Base-by-base conservation (phyloP, 2,329 filamentous ascomycete genomes). In the Microsporum audouinii region DNA sequence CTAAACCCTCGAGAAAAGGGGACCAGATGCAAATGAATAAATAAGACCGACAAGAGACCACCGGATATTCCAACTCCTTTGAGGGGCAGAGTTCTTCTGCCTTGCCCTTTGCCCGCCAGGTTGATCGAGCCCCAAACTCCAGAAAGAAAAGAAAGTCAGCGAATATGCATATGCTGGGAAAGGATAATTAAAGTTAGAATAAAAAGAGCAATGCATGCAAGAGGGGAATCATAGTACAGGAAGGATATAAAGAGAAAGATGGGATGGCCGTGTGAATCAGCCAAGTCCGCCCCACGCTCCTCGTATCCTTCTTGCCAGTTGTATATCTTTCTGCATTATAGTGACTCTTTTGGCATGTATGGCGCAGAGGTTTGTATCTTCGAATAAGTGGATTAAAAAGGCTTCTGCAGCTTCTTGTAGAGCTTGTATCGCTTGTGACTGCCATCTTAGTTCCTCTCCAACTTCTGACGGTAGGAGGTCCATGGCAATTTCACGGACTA, bases 241-340 rank as follows among this genome's bases (percentile, higher is more conserved):
- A 56, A 47, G 12, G 29, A 17, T 33, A 53, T 33, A n/a, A 17
- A 41, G 6, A 51, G 10, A 8, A 58, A 57, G n/a, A 34, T 29
- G 31, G 36, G 17, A 34, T 14, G n/a, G 14, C 8, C 0, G 51
- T 23, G 12, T 1, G 12, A 5, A 36, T 75, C 76, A 82, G 76
- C 75, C 87, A 76, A 77, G 80, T 67, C 87, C 88, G 55, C 85
- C 88, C 88, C 88, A 91, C 53, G 86, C 82, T 10, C 88, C 88
- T 58, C 88, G 80, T 76, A 92, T 91, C 66, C 88, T 79, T 69
- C 88, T 80, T 23, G 92, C 92, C 63, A 97, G 82, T 77, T 96
- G 92, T 69, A 99, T 96, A 75, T 97, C 94, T 78, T 96, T 96
- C 76, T 94, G 91, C 89, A 95, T 92, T 69, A 96, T 95, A 43